Percentiles rank a stretch among this genome's conserved stretches.
These are phyloP conservation scores for Ogataea pini DNA, from an alignment of 805 yeast genomes.

Conservation along the genomic window DNA sequence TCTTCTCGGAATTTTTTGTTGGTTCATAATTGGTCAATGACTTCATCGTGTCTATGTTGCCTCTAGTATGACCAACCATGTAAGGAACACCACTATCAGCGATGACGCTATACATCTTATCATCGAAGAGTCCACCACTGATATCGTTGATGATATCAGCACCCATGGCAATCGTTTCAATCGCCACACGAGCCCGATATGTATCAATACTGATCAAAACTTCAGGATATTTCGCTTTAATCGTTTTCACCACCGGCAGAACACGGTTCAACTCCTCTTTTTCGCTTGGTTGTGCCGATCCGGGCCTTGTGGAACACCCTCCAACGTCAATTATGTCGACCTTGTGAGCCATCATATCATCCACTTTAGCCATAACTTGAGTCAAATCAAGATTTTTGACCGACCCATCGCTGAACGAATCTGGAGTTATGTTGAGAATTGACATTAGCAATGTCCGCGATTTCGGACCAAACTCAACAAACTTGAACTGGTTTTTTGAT, in stretches of 20 bases:
- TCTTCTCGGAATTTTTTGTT: slow-evolving; percentile 1
- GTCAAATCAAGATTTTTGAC: slow-evolving; percentile 37
- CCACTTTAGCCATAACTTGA: slow-evolving; percentile 47
- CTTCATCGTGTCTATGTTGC: slow-evolving; percentile 75
- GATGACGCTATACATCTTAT: slow-evolving; percentile 64
- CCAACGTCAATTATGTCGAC: slow-evolving; percentile 89
- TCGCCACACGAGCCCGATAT: slow-evolving; percentile 75
- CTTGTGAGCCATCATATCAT: slow-evolving; percentile 53
- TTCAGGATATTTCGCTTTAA: slow-evolving; percentile 44
- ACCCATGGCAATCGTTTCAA: slow-evolving; percentile 65
- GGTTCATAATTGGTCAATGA: slow-evolving; percentile 51
- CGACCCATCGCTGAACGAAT: slow-evolving; percentile 94
- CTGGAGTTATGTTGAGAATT: slow-evolving; percentile 87
- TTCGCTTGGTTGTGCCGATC: slow-evolving; percentile 58
- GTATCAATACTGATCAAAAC: slow-evolving; percentile 84
- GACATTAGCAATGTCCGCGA: slow-evolving; percentile 78
- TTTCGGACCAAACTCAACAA: slow-evolving; percentile 41
- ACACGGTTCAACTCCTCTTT: slow-evolving; percentile 74
- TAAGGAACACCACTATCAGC: slow-evolving; percentile 73
- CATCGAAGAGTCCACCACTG: slow-evolving; percentile 75
- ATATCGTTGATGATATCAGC: slow-evolving; percentile 93
- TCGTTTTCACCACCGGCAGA: slow-evolving; percentile 63
- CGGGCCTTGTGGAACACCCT: slow-evolving; percentile 93
- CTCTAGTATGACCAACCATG: slow-evolving; percentile 82
- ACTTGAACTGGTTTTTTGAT: slow-evolving; percentile 24